A percentile compares a stretch with the other conserved stretches of the same genome.
Conservation (phyloP, 2,329 filamentous ascomycete genomes). For the Fusarium brevicatenulatum region DNA sequence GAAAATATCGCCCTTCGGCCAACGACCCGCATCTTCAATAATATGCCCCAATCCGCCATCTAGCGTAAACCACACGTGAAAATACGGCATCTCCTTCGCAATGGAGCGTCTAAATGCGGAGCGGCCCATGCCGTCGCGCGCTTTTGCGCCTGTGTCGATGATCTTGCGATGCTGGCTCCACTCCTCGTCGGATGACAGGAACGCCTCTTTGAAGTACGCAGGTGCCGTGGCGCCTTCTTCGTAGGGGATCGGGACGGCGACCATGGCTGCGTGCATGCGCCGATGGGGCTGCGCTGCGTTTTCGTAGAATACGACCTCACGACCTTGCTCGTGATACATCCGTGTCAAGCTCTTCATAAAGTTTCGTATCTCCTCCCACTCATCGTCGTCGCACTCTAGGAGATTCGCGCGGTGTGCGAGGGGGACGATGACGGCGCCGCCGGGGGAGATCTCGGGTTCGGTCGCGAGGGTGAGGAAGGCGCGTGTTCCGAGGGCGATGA, state of each 20-base stretch:
- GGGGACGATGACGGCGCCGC: slow-evolving; percentile 88
- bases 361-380: slow-evolving; percentile 99
- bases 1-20: slow-evolving; percentile 93
- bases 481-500: slow-evolving; percentile 86
- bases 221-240: slow-evolving; percentile 91
- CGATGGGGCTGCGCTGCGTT: slow-evolving; percentile 86
- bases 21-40: slow-evolving; percentile 84
- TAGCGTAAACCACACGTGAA: slow-evolving; percentile 94
- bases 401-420: slow-evolving; percentile 88
- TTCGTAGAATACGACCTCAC: slow-evolving; percentile 96
- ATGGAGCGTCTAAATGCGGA: slow-evolving; percentile 83
- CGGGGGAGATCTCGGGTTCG: slow-evolving; percentile 84
- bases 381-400: slow-evolving; percentile 97
- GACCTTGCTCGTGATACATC: slow-evolving; percentile 93
- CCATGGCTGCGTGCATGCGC: slow-evolving; percentile 85
- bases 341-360: slow-evolving; percentile 97
- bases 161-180: slow-evolving; percentile 97
- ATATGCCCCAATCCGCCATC: slow-evolving; percentile 94
- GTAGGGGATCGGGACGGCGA: slow-evolving; percentile 88
- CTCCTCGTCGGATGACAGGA: slow-evolving; percentile 86
- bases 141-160: slow-evolving; percentile 81
- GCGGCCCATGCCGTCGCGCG: slow-evolving; percentile 74
- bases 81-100: slow-evolving; percentile 97
- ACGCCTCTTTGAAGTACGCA: slow-evolving; percentile 95
- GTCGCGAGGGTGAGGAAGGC: slow-evolving; percentile 90